phyloP scores from a whole-genome alignment of 2,329 filamentous ascomycete species.

The Fusarium incarnatum region DNA sequence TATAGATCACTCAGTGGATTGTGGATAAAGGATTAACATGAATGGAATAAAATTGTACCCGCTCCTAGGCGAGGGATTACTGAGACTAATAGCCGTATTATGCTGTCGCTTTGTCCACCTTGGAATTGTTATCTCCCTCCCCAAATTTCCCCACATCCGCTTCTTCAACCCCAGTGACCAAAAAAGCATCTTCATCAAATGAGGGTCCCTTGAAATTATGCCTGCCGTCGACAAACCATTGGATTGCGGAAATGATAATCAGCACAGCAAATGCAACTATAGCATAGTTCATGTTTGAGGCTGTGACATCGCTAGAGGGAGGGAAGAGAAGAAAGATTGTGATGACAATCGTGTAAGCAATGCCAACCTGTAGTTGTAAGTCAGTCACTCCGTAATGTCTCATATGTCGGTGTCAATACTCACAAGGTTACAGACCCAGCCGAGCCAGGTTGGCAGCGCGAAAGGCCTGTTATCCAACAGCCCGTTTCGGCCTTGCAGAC shows the following conservation, averaged over 20 bases:
- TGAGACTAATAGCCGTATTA: neutral
- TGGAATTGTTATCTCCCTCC: neutral
- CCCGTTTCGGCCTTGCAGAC: constrained; percentile 67
- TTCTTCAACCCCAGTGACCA: neutral
- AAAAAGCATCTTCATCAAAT: neutral
- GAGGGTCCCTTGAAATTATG: constrained; percentile 53
- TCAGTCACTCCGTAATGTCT: neutral
- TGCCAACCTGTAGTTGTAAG: constrained; percentile 53
- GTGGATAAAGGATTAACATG: accelerated
- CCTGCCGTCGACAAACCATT: constrained; percentile 60
- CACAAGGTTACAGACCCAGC: constrained; percentile 51
- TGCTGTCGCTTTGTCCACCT: neutral
- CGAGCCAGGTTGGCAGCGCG: constrained; percentile 50
- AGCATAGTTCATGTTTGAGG: constrained; percentile 68
- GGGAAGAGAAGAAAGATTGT: constrained; percentile 80
- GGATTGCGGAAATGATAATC: constrained; percentile 55
- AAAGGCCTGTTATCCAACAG: constrained; percentile 67
- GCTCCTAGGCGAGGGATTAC: neutral
- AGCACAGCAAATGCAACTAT: constrained; percentile 61
- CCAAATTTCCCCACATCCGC: neutral
- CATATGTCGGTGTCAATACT: neutral
- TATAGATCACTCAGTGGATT: accelerated
- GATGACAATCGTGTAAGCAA: constrained; percentile 73
- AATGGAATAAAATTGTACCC: neutral
- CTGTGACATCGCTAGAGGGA: constrained; percentile 72